These are phyloP conservation scores for Flaveria brownii DNA, from an alignment of 129 eudicot genomes.

Conservation along the genomic window DNA sequence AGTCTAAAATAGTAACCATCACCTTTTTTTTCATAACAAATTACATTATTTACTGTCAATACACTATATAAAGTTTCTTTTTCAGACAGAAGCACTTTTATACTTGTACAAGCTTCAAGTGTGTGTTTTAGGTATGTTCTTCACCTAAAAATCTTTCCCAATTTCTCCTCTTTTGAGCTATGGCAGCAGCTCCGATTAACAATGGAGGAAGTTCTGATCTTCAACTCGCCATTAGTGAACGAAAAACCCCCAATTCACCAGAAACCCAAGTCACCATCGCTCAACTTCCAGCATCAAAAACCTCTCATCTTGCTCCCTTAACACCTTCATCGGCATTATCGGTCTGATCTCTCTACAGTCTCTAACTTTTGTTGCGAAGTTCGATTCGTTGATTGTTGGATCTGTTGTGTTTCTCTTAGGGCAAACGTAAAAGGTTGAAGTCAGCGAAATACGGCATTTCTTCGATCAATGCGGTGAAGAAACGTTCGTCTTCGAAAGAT, in stretches of 20 bases:
- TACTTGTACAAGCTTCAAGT: too few relatives aligned
- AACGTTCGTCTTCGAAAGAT: slow-evolving; percentile 34
- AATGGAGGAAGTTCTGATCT: slow-evolving; percentile 1
- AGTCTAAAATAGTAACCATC: too few relatives aligned
- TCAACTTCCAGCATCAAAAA: slow-evolving; percentile 4
- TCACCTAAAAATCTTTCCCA: neutral
- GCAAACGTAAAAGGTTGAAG: slow-evolving; percentile 44
- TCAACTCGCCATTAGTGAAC: neutral
- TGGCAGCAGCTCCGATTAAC: slow-evolving; percentile 13
- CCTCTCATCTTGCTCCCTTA: slow-evolving; percentile 19
- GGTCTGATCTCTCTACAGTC: slow-evolving; percentile 18
- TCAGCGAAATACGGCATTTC: neutral
- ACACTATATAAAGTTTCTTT: too few relatives aligned
- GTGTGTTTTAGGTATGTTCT: neutral
- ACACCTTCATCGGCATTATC: slow-evolving; percentile 28
- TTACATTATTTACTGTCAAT: too few relatives aligned
- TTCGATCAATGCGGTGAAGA: slow-evolving; percentile 29
- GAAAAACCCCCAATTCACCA: slow-evolving; percentile 11
- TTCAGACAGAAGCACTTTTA: too few relatives aligned
- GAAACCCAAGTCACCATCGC: slow-evolving; percentile 14
- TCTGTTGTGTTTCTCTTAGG: slow-evolving; percentile 49
- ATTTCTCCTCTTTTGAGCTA: neutral
- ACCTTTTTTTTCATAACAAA: too few relatives aligned
- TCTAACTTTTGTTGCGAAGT: neutral
- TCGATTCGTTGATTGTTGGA: slow-evolving; percentile 31